These are phyloP conservation scores for Globisporangium abappressorium DNA, from an alignment of 352 stramenopile species.

Conservation along the genomic window DNA sequence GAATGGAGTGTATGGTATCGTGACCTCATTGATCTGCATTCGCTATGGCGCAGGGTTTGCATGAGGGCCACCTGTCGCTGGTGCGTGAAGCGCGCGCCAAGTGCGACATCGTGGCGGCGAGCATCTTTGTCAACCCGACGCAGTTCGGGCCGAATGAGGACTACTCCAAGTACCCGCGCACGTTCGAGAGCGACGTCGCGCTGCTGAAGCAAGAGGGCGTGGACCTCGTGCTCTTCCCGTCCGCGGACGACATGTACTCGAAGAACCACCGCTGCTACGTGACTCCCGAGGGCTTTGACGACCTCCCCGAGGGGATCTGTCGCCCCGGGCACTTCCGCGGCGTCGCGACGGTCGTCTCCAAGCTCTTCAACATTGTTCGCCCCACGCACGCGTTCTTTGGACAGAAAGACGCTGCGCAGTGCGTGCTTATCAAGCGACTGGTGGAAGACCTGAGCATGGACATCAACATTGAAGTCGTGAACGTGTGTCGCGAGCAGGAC, in stretches of 20 bases:
- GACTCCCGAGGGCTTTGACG: conserved; percentile 92
- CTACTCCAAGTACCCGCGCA: conserved; percentile 97
- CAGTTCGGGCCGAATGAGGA: conserved; percentile 99
- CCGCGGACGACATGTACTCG: conserved; percentile 86
- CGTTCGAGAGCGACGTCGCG: conserved; percentile 92
- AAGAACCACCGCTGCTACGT: conserved; percentile 88
- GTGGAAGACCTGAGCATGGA: conserved; percentile 97
- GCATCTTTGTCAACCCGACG: conserved; percentile 99
- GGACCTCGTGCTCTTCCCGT: conserved; percentile 89
- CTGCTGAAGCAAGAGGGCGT: conserved; percentile 86
- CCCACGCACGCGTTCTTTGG: conserved; percentile 98
- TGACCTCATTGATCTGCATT: background rate
- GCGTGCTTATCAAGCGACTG: conserved; percentile 93
- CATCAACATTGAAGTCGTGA: conserved; percentile 89
- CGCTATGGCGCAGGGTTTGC: conserved; percentile 74
- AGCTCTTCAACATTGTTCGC: conserved; percentile 99
- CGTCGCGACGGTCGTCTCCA: conserved; percentile 98
- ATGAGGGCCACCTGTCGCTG: conserved; percentile 94
- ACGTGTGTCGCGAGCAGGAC: conserved; percentile 93
- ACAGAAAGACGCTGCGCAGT: conserved; percentile 99
- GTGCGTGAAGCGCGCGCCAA: conserved; percentile 82
- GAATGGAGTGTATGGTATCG: background rate
- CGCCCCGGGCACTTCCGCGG: conserved; percentile 97
- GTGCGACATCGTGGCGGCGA: conserved; percentile 94
- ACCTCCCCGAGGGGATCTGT: conserved; percentile 89